Evolutionary conservation across 2,329 filamentous ascomycete genomes (phyloP).

Genomic region (Zasmidium cellare): DNA sequence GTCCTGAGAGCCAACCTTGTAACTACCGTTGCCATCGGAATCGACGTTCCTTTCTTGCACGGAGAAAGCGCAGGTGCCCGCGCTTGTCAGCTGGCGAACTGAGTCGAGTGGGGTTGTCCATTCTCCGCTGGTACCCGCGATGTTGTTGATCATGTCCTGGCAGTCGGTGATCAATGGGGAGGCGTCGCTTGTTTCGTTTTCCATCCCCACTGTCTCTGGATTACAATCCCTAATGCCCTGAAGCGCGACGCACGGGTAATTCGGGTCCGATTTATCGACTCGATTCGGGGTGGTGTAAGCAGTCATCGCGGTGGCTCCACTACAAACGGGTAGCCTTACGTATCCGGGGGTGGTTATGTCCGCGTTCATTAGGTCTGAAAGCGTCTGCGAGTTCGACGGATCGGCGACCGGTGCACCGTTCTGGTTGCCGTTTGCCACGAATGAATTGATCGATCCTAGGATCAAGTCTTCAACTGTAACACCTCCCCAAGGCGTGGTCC

Average conservation of each 20-base stretch:
- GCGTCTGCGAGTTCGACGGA: neutral
- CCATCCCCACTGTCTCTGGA: neutral
- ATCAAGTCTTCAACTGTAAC: neutral
- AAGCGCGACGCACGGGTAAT: neutral
- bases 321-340: neutral
- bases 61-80: neutral
- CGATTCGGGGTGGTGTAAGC: neutral
- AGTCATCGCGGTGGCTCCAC: neutral
- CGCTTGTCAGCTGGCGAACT: neutral
- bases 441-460: neutral
- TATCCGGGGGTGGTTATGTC: neutral
- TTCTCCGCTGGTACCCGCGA: neutral
- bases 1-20: neutral
- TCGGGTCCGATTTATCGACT: neutral
- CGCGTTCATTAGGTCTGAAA: neutral
- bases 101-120: neutral
- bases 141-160: neutral
- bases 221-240: neutral
- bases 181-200: neutral
- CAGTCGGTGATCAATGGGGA: neutral
- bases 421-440: neutral
- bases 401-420: neutral
- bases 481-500: neutral
- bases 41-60: neutral
- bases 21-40: neutral